phyloP scores from a whole-genome alignment of 2,329 filamentous ascomycete species.

The Pseudocercospora musae region DNA sequence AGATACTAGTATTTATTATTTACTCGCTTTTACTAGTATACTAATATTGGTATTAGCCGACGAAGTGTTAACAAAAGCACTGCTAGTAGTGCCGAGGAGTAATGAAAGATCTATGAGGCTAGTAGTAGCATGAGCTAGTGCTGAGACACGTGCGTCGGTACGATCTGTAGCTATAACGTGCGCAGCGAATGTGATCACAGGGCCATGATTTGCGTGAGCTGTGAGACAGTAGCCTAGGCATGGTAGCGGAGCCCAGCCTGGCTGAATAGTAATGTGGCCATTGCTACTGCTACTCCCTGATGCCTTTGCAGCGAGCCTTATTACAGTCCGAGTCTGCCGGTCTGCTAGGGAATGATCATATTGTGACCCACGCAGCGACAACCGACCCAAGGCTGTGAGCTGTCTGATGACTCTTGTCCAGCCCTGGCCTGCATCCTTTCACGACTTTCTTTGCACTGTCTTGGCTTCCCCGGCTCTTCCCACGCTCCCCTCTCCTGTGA shows the following conservation, averaged over 20 bases:
- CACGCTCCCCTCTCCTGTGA: constrained; percentile 2
- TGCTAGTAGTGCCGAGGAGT: neutral
- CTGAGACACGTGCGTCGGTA: constrained; percentile 1
- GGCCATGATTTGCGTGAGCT: neutral
- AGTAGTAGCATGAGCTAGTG: neutral
- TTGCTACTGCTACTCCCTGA: neutral
- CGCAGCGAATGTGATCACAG: neutral
- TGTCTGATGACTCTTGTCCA: neutral
- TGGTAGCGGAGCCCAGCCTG: neutral
- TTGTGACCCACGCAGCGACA: neutral
- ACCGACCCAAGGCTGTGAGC: neutral
- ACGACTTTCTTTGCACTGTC: constrained; percentile 4
- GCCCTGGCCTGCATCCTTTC: neutral
- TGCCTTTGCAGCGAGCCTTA: neutral
- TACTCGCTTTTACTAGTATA: no score
- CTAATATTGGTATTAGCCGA: no score
- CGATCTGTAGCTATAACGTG: neutral
- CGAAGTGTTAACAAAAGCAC: no score
- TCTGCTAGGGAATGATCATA: neutral
- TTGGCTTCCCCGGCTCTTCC: constrained; percentile 3
- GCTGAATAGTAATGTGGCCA: neutral
- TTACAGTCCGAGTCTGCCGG: neutral
- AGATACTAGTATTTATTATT: no score
- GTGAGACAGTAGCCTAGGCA: neutral
- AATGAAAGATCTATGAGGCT: neutral